Base-by-base conservation (phyloP, 257 asterid species). In the Solanum piurae region DNA sequence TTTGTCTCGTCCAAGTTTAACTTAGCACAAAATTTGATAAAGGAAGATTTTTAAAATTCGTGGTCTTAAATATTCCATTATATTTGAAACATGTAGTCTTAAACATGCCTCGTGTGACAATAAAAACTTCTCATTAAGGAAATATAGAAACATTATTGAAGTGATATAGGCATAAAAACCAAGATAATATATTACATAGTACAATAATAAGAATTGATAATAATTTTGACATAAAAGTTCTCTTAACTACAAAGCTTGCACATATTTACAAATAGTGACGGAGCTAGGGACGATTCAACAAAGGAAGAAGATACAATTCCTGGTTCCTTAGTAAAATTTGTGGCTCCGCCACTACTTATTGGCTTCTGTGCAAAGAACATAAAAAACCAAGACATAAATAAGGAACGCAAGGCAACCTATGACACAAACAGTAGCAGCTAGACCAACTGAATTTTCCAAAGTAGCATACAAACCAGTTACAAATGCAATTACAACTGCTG, bases 361-460 rank as follows among this genome's bases (percentile, higher is more conserved):
- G 31, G 0, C 13, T n/a, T 1, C 16, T 62, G 0, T n/a, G 71
- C 0, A 0, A 62, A 62, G 0, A 62, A 62, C 0, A 23, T 5
- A 23, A 62, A 62, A 23, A 62, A 16, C 25, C 13, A 33, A 71
- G 12, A 31, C 0, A 33, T 31, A 33, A 14, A 71, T 71, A 71
- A 71, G 10, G 7, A 71, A 33, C 2, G 42, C 21, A 21, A 33
- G 12, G 77, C 77, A 4, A 31, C 77, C 77, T 1, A 71, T 71
- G 77, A 8, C 40, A 71, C 77, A 71, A 1, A 71, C 77, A 16
- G 42, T 1, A 71, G 10, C n/a, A 16, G 77, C 77, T 7, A 71
- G 42, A 31, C 77, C 42, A 71, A 8, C 42, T 71, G 77, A 71
- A 71, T 71, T 37, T 71, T 0, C 12, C 5, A 29, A 69, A 29